Base-by-base conservation (phyloP, 306 rosid species). In the Gleditsia sinensis region DNA sequence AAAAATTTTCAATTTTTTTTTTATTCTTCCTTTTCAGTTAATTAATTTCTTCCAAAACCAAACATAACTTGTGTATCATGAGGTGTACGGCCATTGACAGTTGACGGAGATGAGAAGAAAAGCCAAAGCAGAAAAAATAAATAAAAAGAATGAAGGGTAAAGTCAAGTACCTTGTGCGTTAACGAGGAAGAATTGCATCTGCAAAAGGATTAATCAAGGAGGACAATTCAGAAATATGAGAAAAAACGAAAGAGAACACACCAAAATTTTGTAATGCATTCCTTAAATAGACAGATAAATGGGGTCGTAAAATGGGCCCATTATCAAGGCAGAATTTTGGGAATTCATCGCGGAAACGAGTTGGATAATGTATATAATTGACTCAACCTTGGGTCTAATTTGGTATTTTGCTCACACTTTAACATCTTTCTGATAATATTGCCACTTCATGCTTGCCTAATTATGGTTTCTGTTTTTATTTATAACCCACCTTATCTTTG, bases 281-380 rank as follows among this genome's bases (percentile, higher is more conserved):
- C 45, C 45, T 8, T 39, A 13, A 7, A 8, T 39, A 1, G 45
- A 39, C 45, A 39, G 8, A 45, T 13, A 45, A 13, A 45, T 45
- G 16, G 14, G n/a, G n/a, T 53, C 43, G 32, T 63, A 51, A 37
- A 75, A 75, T 7, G 28, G 16, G 54, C 42, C 72, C 34, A 23
- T 5, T 62, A 50, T 63, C 28, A 3, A 24, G 63, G 64, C 21
- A 9, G 20, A 9, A 0, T 14, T 16, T 4, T 0, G 6, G 17
- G 53, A 3, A 14, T 23, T 19, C 4, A 1, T 20, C 12, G 7
- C 0, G 4, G 45, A 43, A 43, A 16, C 21, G 21, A 46, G 53
- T 16, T 46, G 19, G 0, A 1, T 14, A 16, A 12, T 12, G 49
- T 12, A 42, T 42, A 42, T n/a, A n/a, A n/a, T 12, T 42, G 17